Base-by-base conservation (phyloP, 345 rosid genomes). In the Hibiscus syriacus region DNA sequence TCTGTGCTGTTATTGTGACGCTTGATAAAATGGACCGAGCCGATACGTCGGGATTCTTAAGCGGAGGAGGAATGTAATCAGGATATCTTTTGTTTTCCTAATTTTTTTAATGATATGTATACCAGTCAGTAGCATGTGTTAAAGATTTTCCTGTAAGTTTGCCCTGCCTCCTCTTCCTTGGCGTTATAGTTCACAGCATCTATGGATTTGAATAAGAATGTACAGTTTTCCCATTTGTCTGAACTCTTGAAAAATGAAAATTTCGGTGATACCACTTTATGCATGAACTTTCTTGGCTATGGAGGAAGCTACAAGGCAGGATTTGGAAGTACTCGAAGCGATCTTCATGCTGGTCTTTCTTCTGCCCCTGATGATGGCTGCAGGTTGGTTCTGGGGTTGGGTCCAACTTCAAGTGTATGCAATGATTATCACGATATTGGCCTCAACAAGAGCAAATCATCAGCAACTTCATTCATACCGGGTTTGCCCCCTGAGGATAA, bases 1-100 rank as follows among this genome's bases (percentile, higher is more conserved):
- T 49, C 30, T 50, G n/a, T 61, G 19, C 62, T 32, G 43, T 46
- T 55, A 56, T 16, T 57, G 34, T 63, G 58, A 69, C 36, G 19
- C 55, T 66, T 60, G n/a, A 55, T 26, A 75, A 82, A 73, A 93
- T n/a, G 92, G 97, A 89, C 82, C 80, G 99, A 59, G 80, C 85
- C 34, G 99, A 90, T 70, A 90, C 90, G 19, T 90, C 91, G 16
- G 99, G 99, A 55, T 93, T 89, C 78, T 91, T 93, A 62, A 93
- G 97, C 55, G 89, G 94, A 71, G 97, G 97, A 73, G 73, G 80
- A 67, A 69, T 66, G 52, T 53, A 73, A 4, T 66, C 74, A 38
- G 71, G 64, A 53, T n/a, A 22, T 69, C 57, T 66, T 45, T 62
- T 45, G 16, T 50, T 48, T 16, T 39, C 70, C 74, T 72, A 70